phyloP scores from a whole-genome alignment of 1,284 basidiomycete species.

The Wolfiporia cocos region DNA sequence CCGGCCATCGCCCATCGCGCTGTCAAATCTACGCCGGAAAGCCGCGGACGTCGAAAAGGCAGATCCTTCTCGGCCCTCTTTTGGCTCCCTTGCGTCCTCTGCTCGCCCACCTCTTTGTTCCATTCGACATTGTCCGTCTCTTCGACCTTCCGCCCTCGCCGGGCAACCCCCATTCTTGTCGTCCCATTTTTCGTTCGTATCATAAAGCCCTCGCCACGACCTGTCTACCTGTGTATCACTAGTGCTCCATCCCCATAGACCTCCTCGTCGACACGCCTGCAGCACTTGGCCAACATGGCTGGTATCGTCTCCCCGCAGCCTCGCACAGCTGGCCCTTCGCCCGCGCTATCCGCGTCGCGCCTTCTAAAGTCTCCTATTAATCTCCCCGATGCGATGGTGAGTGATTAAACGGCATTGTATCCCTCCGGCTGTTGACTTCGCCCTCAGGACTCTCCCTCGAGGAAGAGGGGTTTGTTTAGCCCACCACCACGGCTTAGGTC shows the following conservation, averaged over 20 bases:
- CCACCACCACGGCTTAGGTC: not conserved
- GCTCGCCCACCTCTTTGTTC: slow-evolving; percentile 10
- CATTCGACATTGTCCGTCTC: slow-evolving; percentile 18
- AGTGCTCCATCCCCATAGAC: slow-evolving; percentile 8
- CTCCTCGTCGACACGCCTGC: not conserved
- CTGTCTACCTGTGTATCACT: slow-evolving; percentile 17
- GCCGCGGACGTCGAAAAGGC: slow-evolving; percentile 1
- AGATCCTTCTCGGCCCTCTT: slow-evolving; percentile 5
- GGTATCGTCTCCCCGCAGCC: slow-evolving; percentile 21
- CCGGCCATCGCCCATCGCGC: not conserved
- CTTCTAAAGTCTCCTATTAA: slow-evolving; percentile 17
- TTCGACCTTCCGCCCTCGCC: slow-evolving; percentile 14
- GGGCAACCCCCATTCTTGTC: slow-evolving; percentile 11
- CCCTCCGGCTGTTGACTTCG: too few species aligned
- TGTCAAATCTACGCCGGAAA: slow-evolving; percentile 1
- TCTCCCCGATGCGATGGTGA: slow-evolving; percentile 12
- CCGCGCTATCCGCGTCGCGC: slow-evolving; percentile 7
- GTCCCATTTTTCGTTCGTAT: slow-evolving; percentile 6
- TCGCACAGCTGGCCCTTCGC: slow-evolving; percentile 14
- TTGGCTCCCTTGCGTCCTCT: slow-evolving; percentile 7
- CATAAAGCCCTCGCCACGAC: slow-evolving; percentile 12
- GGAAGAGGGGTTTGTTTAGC: slow-evolving; percentile 10
- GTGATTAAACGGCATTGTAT: too few species aligned
- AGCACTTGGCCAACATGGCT: slow-evolving; percentile 15
- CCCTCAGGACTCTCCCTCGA: slow-evolving; percentile 19